A percentile compares a stretch with the other conserved stretches of the same genome.
phyloP scores from a whole-genome alignment of 2,329 filamentous ascomycete genomes.

The Sporothrix pseudoabietina region DNA sequence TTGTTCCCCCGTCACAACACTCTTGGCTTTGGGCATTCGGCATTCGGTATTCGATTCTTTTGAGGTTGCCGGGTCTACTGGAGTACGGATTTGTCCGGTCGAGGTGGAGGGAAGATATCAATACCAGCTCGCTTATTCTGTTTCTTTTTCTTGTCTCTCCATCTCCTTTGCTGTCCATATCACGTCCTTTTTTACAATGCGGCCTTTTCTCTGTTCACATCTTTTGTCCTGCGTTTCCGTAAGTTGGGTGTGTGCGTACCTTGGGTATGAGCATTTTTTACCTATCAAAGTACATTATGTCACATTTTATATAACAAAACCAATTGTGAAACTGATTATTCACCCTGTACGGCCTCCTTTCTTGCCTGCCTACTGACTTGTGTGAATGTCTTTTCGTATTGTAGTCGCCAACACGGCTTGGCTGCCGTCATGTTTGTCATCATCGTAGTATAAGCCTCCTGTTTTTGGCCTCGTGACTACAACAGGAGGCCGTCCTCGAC shows the following conservation, averaged over 20 bases:
- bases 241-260: background rate
- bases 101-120: slow-evolving; percentile 21
- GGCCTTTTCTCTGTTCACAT: background rate
- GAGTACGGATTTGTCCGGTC: slow-evolving; percentile 26
- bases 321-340: background rate
- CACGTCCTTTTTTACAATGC: slow-evolving; percentile 11
- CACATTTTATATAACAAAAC: slow-evolving; percentile 15
- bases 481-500: background rate
- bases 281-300: slow-evolving; percentile 25
- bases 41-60: background rate
- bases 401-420: background rate
- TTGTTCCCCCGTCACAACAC: background rate
- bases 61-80: slow-evolving; percentile 24
- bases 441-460: background rate
- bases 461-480: background rate
- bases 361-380: background rate
- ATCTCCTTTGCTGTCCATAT: background rate
- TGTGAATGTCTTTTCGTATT: background rate
- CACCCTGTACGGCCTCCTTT: background rate
- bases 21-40: background rate
- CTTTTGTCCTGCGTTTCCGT: background rate
- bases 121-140: slow-evolving; percentile 4
- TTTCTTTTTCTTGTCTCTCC: background rate
- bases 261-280: slow-evolving; percentile 29
- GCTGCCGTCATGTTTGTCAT: background rate